Base-by-base conservation (phyloP, 2,329 filamentous ascomycete species). In the Hypomyces rosellus region DNA sequence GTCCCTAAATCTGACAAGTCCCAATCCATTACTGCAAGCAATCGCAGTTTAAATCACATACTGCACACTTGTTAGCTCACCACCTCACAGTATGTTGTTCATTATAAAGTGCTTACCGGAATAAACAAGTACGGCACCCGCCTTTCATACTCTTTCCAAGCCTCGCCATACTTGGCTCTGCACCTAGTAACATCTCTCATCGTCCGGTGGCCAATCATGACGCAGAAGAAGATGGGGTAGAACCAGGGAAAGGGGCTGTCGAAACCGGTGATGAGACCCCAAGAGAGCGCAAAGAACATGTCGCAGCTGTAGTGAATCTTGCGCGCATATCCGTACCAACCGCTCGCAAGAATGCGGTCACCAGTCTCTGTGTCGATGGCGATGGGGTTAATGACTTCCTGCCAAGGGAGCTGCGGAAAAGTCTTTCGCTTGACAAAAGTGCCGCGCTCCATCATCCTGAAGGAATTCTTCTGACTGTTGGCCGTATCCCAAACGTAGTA, bases 401-500 rank as follows among this genome's bases (percentile, higher is more conserved):
- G 87, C 85, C 89, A 96, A 8, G 89, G 89, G 14, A 96, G 78
- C 68, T 92, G 88, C 5, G 91, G 90, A 74, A 96, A 95, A 2
- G 89, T 84, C 61, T 85, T 88, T 60, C 90, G 86, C 65, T 82
- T 42, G 46, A 84, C 69, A 43, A 78, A 64, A 37, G 82, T 83
- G 53, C 88, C 88, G 53, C 85, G 81, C 71, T 93, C 88, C 68
- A 81, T 76, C 55, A 85, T 80, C 50, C 89, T 83, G 80, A 91
- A 96, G 55, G 86, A 83, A 73, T 95, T 95, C 80, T 95, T 95
- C 71, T 96, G 90, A 62, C 82, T 88, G 72, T 95, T 95, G 69
- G 82, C 84, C 20, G 88, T 92, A 63, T 95, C 89, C 88, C 89
- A 95, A 50, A 93, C 76, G 81, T 88, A 91, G 75, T 95, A 95